Base-by-base conservation (phyloP, 345 rosid genomes). In the Salix purpurea region DNA sequence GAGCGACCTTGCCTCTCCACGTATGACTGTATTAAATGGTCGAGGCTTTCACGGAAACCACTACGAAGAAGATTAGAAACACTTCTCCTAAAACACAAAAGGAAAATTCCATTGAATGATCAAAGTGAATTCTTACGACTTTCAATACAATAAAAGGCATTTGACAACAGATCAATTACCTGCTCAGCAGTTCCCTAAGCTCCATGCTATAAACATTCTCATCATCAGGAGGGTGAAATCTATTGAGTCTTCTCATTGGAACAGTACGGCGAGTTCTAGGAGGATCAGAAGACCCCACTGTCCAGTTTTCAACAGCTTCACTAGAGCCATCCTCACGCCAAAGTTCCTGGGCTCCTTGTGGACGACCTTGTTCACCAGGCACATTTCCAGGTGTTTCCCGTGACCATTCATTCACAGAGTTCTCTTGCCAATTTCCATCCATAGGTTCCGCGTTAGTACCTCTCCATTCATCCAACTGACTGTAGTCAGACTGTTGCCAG, bases 11-110 rank as follows among this genome's bases (percentile, higher is more conserved):
- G 97, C 86, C 99, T 92, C 79, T 94, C 92, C 72, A 90, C 97
- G 78, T 96, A 94, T 52, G 98, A 92, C 78, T 94, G 97, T 83
- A 96, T 96, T 75, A 94, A 80, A 28, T 94, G 99, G 80, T 96
- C 99, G 82, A 96, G 85, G 77, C 97, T 96, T 89, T 96, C 99
- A 65, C 99, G 97, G 89, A 96, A 96, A 54, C 97, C 98, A 81
- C 99, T 96, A 58, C 93, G 91, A 83, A 96, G 93, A 79, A 96
- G 96, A 85, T 92, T 96, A 65, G 99, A 94, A 78, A 96, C 99
- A 62, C 97, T 96, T 84, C 98, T 90, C 92, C 99, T 94, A 81
- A 74, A 87, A 77, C 36, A 80, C 37, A 3, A 65, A 77, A 61
- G 76, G 48, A 28, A 50, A 67, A 73, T 64, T 34, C 54, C 39